These are phyloP conservation scores for Aspergillus pseudotamarii DNA, from an alignment of 2,329 filamentous ascomycete genomes.

Conservation along the genomic window DNA sequence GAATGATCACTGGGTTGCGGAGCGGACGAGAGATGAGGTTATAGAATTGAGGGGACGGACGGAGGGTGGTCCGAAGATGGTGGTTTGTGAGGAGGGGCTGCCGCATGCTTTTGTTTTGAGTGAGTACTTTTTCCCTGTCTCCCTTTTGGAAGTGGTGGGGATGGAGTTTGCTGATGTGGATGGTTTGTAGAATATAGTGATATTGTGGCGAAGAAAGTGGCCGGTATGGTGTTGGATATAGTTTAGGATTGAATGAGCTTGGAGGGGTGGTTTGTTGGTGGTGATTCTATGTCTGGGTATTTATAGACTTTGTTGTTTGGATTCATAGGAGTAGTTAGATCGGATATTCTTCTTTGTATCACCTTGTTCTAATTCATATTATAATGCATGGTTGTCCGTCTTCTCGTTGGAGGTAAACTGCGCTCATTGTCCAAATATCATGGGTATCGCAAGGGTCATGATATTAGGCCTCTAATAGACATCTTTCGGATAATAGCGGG, in stretches of 20 bases:
- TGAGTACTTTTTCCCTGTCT: slow-evolving; percentile 33
- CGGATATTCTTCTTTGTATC: not conserved
- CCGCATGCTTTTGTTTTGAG: slow-evolving; percentile 64
- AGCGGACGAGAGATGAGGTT: slow-evolving; percentile 59
- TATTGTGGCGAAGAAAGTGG: slow-evolving; percentile 56
- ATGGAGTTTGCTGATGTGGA: slow-evolving; percentile 10
- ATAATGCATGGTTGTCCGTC: not conserved
- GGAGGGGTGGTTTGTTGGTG: not conserved
- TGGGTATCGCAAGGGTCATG: slow-evolving; percentile 13
- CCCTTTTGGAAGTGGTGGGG: not conserved
- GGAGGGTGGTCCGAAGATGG: slow-evolving; percentile 52
- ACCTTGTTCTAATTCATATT: not conserved
- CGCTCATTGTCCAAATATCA: not conserved
- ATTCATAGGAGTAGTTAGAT: not conserved
- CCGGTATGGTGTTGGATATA: slow-evolving; percentile 51
- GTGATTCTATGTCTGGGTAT: not conserved
- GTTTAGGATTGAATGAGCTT: slow-evolving; percentile 14
- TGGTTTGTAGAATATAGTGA: slow-evolving; percentile 40
- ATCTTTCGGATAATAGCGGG: not conserved
- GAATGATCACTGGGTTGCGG: slow-evolving; percentile 64
- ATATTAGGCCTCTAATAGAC: slow-evolving; percentile 3
- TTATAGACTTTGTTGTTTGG: not conserved
- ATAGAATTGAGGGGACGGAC: slow-evolving; percentile 47
- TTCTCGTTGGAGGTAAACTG: not conserved
- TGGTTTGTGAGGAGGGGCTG: slow-evolving; percentile 57